Percentiles rank a stretch among this genome's conserved stretches.
Evolutionary conservation across 805 yeast species (phyloP).

Genomic region (Monosporozyma unispora): DNA sequence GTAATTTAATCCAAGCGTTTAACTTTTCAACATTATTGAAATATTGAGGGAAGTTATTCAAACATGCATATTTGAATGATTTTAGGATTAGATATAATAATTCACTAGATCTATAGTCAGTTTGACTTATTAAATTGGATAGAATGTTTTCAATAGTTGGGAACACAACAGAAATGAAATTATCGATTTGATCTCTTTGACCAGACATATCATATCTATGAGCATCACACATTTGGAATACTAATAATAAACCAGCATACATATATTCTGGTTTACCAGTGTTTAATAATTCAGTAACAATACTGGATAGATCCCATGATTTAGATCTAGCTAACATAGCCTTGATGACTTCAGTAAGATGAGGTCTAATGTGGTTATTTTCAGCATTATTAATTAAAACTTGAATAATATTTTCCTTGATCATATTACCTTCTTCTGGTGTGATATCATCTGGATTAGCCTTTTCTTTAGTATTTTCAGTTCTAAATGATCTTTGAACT

Average conservation of each 20-base stretch:
- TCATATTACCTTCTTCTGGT: slow-evolving; percentile 43
- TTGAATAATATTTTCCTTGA: slow-evolving; percentile 46
- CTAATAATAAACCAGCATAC: slow-evolving; percentile 47
- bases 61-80: slow-evolving; percentile 54
- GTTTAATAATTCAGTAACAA: slow-evolving; percentile 30
- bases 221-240: slow-evolving; percentile 46
- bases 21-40: slow-evolving; percentile 33
- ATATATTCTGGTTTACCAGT: slow-evolving; percentile 33
- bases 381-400: slow-evolving; percentile 39
- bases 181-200: slow-evolving; percentile 39
- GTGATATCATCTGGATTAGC: slow-evolving; percentile 23
- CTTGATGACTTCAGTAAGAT: slow-evolving; percentile 48
- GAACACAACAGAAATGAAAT: slow-evolving; percentile 39
- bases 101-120: slow-evolving; percentile 33
- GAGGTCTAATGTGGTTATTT: slow-evolving; percentile 41
- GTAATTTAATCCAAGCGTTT: slow-evolving; percentile 58
- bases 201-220: slow-evolving; percentile 49
- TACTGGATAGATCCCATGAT: slow-evolving; percentile 31
- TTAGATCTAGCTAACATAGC: slow-evolving; percentile 41
- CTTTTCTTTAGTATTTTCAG: slow-evolving; percentile 37
- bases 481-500: slow-evolving; percentile 47
- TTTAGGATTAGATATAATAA: slow-evolving; percentile 56
- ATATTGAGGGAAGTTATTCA: slow-evolving; percentile 49
- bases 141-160: slow-evolving; percentile 52
- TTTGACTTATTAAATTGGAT: slow-evolving; percentile 26